These are phyloP conservation scores for Fonsecaea nubica DNA, from an alignment of 2,329 filamentous ascomycete species.

Conservation along the genomic window DNA sequence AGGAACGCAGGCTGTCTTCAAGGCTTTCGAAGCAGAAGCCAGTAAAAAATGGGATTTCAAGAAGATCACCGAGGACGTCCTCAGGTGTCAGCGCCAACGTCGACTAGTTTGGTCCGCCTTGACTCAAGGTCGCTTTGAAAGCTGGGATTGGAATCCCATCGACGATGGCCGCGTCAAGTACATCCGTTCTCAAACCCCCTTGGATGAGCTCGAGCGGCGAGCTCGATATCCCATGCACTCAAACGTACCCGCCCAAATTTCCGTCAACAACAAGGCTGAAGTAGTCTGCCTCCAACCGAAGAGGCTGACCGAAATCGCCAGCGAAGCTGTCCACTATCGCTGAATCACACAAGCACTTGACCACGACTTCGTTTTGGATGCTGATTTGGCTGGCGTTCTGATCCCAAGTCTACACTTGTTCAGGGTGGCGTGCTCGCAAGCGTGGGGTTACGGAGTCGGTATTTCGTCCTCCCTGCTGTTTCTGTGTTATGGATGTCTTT, in stretches of 20 bases:
- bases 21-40: slow-evolving; percentile 75
- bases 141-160: slow-evolving; percentile 77
- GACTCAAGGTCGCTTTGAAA: slow-evolving; percentile 74
- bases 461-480: slow-evolving; percentile 5
- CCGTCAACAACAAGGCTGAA: slow-evolving; percentile 30
- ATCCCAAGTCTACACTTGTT: neutral
- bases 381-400: neutral
- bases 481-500: neutral
- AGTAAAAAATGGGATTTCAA: slow-evolving; percentile 80
- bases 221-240: slow-evolving; percentile 68
- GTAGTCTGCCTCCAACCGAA: slow-evolving; percentile 29
- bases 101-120: slow-evolving; percentile 81
- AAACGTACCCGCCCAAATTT: slow-evolving; percentile 28
- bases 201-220: slow-evolving; percentile 79
- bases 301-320: slow-evolving; percentile 32
- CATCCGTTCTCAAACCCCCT: slow-evolving; percentile 80
- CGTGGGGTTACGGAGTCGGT: slow-evolving; percentile 23
- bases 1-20: slow-evolving; percentile 47
- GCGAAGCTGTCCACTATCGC: slow-evolving; percentile 33
- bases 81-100: slow-evolving; percentile 78
- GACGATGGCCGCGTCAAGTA: slow-evolving; percentile 64
- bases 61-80: slow-evolving; percentile 74
- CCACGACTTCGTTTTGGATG: neutral
- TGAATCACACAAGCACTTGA: slow-evolving; percentile 10
- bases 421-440: slow-evolving; percentile 14